Percentiles rank a stretch among this genome's conserved stretches.
Evolutionary conservation across 2,329 filamentous ascomycete genomes (phyloP).

Genomic region (Orbilia quercus): DNA sequence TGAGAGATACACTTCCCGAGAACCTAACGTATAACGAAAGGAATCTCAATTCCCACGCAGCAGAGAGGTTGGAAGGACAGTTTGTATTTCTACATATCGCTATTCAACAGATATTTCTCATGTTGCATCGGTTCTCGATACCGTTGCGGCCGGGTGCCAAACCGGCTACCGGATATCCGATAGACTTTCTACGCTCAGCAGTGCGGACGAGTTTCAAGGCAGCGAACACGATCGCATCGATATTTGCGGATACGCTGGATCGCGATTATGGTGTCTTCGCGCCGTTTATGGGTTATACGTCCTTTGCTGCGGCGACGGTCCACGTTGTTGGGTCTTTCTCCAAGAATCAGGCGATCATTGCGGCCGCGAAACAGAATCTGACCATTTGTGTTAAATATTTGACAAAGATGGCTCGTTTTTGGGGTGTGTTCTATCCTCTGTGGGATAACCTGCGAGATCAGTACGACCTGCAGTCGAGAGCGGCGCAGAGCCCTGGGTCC

Average conservation of each 20-base stretch:
- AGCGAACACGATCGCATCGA: conserved; percentile 84
- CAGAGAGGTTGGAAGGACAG: conserved; percentile 86
- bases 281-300: conserved; percentile 93
- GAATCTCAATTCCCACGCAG: conserved; percentile 85
- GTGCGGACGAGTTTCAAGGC: conserved; percentile 81
- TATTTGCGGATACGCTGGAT: conserved; percentile 79
- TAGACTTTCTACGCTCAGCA: conserved; percentile 79
- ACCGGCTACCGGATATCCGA: conserved; percentile 73
- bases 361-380: conserved; percentile 82
- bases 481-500: conserved; percentile 64
- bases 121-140: conserved; percentile 87
- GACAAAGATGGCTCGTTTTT: conserved; percentile 94
- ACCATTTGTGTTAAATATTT: conserved; percentile 89
- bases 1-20: conserved; percentile 76
- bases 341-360: conserved; percentile 79
- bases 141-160: conserved; percentile 70
- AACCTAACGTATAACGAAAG: conserved; percentile 79
- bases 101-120: conserved; percentile 87
- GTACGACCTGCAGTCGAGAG: conserved; percentile 72
- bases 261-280: conserved; percentile 80
- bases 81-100: conserved; percentile 92
- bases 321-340: conserved; percentile 93
- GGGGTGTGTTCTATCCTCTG: conserved; percentile 99
- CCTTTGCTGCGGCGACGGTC: conserved; percentile 92
- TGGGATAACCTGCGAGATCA: conserved; percentile 90